Evolutionary conservation across 2,329 filamentous ascomycete species (phyloP).

Genomic region (Phyllosticta capitalensis): DNA sequence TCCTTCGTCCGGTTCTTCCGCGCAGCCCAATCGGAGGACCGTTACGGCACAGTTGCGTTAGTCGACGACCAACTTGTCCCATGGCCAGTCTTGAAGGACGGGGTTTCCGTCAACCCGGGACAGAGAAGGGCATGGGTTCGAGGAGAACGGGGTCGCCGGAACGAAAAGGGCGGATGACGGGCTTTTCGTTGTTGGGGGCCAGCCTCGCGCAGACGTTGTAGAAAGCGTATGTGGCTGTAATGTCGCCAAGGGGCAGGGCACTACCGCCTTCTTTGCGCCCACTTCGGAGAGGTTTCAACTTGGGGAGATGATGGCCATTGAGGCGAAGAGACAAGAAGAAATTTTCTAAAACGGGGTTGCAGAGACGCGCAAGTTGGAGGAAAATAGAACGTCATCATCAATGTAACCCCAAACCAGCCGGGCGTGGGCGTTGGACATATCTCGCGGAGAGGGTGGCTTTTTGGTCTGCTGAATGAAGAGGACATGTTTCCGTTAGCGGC

Average conservation of each 20-base stretch:
- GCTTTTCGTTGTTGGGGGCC: background rate
- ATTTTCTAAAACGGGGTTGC: background rate
- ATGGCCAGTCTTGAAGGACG: background rate
- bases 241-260: background rate
- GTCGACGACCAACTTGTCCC: background rate
- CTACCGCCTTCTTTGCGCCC: background rate
- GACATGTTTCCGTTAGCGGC: background rate
- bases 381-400: background rate
- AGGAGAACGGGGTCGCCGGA: background rate
- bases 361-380: background rate
- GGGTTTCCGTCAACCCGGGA: background rate
- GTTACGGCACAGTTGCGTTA: background rate
- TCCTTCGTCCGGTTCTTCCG: background rate
- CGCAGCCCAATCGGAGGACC: background rate
- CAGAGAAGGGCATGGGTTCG: background rate
- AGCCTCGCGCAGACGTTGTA: background rate
- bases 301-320: background rate
- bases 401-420: background rate
- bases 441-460: background rate
- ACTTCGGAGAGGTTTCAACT: background rate
- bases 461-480: background rate
- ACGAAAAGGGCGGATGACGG: background rate
- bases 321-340: background rate
- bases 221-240: background rate
- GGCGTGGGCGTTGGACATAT: background rate